Evolutionary conservation across 345 rosid genomes (phyloP).

Genomic region (Psidium friedrichsthalianum): DNA sequence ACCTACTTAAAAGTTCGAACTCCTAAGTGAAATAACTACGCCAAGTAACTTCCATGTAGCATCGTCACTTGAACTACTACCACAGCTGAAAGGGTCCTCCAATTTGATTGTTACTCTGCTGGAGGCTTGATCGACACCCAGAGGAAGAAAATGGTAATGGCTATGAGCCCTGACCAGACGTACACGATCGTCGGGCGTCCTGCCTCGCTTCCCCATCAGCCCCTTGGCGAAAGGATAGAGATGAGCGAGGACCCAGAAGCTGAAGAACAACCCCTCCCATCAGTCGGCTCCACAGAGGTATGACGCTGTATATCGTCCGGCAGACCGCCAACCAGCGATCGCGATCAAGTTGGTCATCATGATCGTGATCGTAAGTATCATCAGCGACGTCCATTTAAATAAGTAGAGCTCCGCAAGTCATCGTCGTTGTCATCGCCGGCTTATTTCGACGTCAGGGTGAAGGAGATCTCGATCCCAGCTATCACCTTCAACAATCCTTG

Average conservation of each 20-base stretch:
- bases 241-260: slow-evolving; percentile 24
- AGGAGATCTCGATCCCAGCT: slow-evolving; percentile 11
- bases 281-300: slow-evolving; percentile 22
- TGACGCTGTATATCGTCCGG: slow-evolving; percentile 11
- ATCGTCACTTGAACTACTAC: background rate
- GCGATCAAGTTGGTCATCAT: slow-evolving; percentile 19
- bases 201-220: slow-evolving; percentile 19
- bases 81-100: slow-evolving; percentile 8
- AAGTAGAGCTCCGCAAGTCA: slow-evolving; percentile 14
- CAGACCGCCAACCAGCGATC: slow-evolving; percentile 12
- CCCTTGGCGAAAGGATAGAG: slow-evolving; percentile 25
- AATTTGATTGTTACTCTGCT: slow-evolving; percentile 3
- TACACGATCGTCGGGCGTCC: slow-evolving; percentile 21
- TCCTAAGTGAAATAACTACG: background rate
- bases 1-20: background rate
- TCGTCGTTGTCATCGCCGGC: slow-evolving; percentile 6
- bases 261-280: slow-evolving; percentile 21
- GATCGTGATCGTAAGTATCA: slow-evolving; percentile 23
- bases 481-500: slow-evolving; percentile 11
- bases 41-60: background rate
- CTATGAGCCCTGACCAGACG: slow-evolving; percentile 24
- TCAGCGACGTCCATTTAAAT: slow-evolving; percentile 20
- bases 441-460: slow-evolving; percentile 14
- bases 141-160: slow-evolving; percentile 11
- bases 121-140: slow-evolving; percentile 20